Evolutionary conservation across 2,329 filamentous ascomycete genomes (phyloP), one percentile per base, ranked within the genome.

Genomic region (Pochonia chlamydosporia): DNA sequence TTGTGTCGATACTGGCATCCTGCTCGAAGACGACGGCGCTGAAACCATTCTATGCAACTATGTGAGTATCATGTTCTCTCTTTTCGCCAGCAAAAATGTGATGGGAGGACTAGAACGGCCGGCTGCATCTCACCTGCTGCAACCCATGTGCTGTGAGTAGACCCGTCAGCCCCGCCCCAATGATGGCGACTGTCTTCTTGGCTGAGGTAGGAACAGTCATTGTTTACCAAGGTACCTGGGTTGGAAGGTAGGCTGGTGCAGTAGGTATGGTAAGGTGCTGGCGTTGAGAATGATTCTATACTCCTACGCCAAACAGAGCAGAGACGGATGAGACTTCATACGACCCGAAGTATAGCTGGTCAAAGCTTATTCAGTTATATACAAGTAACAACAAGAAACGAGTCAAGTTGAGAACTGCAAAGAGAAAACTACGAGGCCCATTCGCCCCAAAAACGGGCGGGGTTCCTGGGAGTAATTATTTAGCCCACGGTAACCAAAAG

Each of bases 151-250:
- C 66, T 5, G 56, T 54, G n/a, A 67, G 55, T 18, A 69, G 51
- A 6, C 66, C 66, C 5, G 64, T 66, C 31, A 69, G 55, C n/a
- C 66, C 66, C 20, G 65, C 62, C 11, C 66, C 65, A 20, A 71
- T 52, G 33, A 70, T 59, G 39, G 60, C 57, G 40, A 70, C 57
- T 42, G 52, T 60, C 4, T 44, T 50, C n/a, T 31, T 16, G 20
- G 24, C 28, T 16, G 14, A n/a, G 9, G 16, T 39, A 37, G 18
- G 35, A 35, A 18, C 35, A 2, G 35, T 39, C 35, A 39, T 39
- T n/a, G 18, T 21, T 20, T 39, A 35, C n/a, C n/a, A n/a, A n/a
- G n/a, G n/a, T n/a, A n/a, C n/a, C n/a, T n/a, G n/a, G n/a, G n/a
- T n/a, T n/a, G n/a, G n/a, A n/a, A n/a, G n/a, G n/a, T n/a, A n/a